phyloP scores from a whole-genome alignment of 148 eudicot species.

The Rhododendron kiyosumense region DNA sequence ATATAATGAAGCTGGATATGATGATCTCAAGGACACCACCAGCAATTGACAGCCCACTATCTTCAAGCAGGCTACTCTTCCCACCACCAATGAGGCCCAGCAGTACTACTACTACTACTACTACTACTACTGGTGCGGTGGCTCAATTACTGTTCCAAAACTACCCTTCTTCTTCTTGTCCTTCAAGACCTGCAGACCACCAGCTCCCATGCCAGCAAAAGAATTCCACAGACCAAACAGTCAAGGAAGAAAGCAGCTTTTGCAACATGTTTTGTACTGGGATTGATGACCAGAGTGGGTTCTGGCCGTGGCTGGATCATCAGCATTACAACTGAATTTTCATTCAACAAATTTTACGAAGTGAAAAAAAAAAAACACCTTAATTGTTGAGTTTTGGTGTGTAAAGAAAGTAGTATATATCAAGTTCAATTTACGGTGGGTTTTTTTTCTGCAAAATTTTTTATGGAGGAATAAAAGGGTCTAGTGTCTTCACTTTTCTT shows the following conservation, averaged over 20 bases:
- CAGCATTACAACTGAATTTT: conserved; percentile 55
- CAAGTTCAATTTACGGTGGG: conserved; percentile 23
- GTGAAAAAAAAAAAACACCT: not conserved
- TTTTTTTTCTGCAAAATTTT: conserved; percentile 4
- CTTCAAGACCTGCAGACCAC: too few relatives aligned
- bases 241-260: conserved; percentile 65
- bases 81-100: conserved; percentile 56
- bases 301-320: conserved; percentile 96
- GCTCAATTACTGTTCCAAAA: conserved; percentile 51
- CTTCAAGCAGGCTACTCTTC: conserved; percentile 42
- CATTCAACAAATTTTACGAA: not conserved
- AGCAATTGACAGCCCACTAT: conserved; percentile 43
- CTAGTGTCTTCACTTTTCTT: not conserved
- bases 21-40: conserved; percentile 52
- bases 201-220: not conserved
- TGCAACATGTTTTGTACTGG: conserved; percentile 63
- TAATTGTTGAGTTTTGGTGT: conserved; percentile 16
- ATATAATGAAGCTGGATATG: conserved; percentile 47
- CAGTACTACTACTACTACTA: not conserved
- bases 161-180: conserved; percentile 30
- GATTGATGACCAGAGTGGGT: conserved; percentile 74
- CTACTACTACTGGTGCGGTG: not conserved
- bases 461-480: conserved; percentile 13
- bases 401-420: conserved; percentile 28
- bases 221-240: conserved; percentile 26